phyloP scores from a whole-genome alignment of 371 early-diverging fungal species.

The Lichtheimia corymbifera region DNA sequence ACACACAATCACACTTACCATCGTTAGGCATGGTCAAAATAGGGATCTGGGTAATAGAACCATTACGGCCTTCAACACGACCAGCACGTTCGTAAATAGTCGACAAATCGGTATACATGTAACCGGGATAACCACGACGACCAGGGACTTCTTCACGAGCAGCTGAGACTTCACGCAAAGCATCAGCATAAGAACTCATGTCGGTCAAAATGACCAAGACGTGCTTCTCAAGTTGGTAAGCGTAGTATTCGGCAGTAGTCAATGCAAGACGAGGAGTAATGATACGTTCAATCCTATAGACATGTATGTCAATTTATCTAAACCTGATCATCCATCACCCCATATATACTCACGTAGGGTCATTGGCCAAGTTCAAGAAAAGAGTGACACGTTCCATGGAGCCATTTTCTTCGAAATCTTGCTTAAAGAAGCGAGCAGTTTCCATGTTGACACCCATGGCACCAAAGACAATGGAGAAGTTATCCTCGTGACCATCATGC shows the following conservation, averaged over 20 bases:
- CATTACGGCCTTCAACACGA: conserved; percentile 99
- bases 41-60: conserved; percentile 99
- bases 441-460: conserved; percentile 99
- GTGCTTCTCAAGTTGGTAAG: conserved; percentile 99
- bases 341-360: conserved; percentile 88
- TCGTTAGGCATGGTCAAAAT: conserved; percentile 99
- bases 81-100: conserved; percentile 99
- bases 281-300: conserved; percentile 95
- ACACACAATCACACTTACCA: conserved; percentile 55
- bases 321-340: neutral
- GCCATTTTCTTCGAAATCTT: conserved; percentile 99
- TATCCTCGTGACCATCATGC: conserved; percentile 98
- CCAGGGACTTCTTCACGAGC: conserved; percentile 99
- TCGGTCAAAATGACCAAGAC: conserved; percentile 99
- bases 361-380: conserved; percentile 99
- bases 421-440: conserved; percentile 99
- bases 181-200: conserved; percentile 99
- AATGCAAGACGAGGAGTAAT: conserved; percentile 99
- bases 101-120: conserved; percentile 99
- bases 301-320: neutral
- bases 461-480: conserved; percentile 99
- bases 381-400: conserved; percentile 98
- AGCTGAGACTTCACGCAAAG: conserved; percentile 99
- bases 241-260: conserved; percentile 99
- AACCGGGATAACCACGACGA: conserved; percentile 99